Percentiles rank a stretch among this genome's conserved stretches.
These are phyloP conservation scores for Kwoniella shandongensis DNA, from an alignment of 768 basidiomycete species.

Conservation along the genomic window DNA sequence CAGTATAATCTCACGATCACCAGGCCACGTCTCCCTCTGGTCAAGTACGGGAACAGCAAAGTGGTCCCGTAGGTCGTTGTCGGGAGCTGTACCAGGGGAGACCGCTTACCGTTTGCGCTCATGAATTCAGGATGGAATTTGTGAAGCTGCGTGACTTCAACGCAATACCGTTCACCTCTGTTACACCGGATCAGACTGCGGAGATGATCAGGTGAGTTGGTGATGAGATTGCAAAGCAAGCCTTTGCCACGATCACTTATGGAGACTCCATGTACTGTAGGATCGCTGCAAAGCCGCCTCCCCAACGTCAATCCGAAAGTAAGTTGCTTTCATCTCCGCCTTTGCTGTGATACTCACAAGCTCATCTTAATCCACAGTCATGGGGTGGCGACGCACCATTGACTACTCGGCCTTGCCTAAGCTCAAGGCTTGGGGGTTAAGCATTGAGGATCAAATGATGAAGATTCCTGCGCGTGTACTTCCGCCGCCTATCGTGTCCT, in stretches of 20 bases:
- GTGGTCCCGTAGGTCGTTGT: conserved; percentile 38
- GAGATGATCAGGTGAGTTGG: conserved; percentile 43
- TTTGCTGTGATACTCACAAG: too few species aligned
- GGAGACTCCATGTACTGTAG: too few species aligned
- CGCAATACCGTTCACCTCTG: conserved; percentile 33
- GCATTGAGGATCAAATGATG: conserved; percentile 37
- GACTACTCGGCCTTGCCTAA: conserved; percentile 42
- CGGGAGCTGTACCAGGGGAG: background rate
- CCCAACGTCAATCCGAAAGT: conserved; percentile 36
- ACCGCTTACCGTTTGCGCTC: background rate
- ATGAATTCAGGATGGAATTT: conserved; percentile 34
- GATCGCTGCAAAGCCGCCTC: conserved; percentile 44
- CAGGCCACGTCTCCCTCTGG: conserved; percentile 41
- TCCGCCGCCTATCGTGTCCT: conserved; percentile 36
- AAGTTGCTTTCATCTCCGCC: conserved; percentile 2
- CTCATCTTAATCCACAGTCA: conserved; percentile 24
- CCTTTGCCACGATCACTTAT: too few species aligned
- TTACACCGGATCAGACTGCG: conserved; percentile 37
- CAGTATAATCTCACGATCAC: conserved; percentile 38
- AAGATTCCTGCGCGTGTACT: conserved; percentile 44
- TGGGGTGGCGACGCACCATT: conserved; percentile 44
- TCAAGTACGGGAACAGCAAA: conserved; percentile 29
- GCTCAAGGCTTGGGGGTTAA: conserved; percentile 46
- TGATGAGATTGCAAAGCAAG: background rate
- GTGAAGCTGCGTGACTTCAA: conserved; percentile 43